phyloP scores from a whole-genome alignment of 257 asterid genomes.

The Solanum peruvianum region DNA sequence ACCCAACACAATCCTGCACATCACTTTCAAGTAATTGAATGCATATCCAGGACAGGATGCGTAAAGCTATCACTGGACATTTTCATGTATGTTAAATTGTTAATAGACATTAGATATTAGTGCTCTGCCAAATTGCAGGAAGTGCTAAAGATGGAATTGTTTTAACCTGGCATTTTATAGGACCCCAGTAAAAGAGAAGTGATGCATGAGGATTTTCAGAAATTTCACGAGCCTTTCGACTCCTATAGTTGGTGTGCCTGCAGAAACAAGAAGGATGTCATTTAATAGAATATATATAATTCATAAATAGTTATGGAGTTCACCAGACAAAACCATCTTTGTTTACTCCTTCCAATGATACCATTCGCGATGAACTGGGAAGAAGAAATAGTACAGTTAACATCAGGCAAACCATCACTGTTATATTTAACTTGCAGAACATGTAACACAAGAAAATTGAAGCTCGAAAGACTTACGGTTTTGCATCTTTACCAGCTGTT shows the following conservation, averaged over 20 bases:
- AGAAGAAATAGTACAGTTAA: not conserved
- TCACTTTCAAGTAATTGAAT: not conserved
- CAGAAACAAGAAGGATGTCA: conserved; percentile 3
- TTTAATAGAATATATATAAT: not conserved
- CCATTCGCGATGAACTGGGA: conserved; percentile 68
- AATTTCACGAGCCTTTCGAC: conserved; percentile 58
- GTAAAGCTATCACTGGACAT: not conserved
- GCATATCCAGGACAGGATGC: not conserved
- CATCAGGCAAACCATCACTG: not conserved
- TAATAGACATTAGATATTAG: not conserved
- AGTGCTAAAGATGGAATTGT: not conserved
- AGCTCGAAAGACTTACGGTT: conserved; percentile 5
- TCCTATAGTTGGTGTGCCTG: conserved; percentile 72
- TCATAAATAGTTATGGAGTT: conserved; percentile 13
- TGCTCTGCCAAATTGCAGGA: not conserved
- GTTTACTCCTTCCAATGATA: conserved; percentile 59
- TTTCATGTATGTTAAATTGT: not conserved
- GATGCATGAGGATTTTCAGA: conserved; percentile 72
- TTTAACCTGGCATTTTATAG: conserved; percentile 63
- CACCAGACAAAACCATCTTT: conserved; percentile 68
- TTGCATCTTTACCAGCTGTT: conserved; percentile 19
- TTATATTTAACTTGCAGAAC: not conserved
- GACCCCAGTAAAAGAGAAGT: conserved; percentile 63
- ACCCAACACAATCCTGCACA: not conserved
- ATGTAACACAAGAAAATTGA: not conserved